phyloP scores from a whole-genome alignment of 139 green algal species.

The Chlamydomonas sp. region DNA sequence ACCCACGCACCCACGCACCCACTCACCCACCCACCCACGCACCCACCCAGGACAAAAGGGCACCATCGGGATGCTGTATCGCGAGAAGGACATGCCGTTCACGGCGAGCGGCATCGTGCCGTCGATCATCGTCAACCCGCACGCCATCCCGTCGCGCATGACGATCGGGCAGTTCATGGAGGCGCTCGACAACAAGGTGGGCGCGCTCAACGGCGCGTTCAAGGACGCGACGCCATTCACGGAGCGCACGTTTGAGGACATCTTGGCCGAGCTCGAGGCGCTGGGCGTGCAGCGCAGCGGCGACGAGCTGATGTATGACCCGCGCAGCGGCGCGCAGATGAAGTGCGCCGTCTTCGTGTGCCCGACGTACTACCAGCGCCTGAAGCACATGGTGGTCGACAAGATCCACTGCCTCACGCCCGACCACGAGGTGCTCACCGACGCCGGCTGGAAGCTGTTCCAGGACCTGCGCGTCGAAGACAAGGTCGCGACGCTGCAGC shows the following conservation, averaged over 20 bases:
- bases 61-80: constrained; percentile 10
- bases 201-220: constrained; percentile 34
- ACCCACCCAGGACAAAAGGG: constrained; percentile 26
- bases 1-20: no score
- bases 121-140: constrained; percentile 98
- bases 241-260: constrained; percentile 27
- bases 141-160: constrained; percentile 98
- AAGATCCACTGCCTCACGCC: constrained; percentile 9
- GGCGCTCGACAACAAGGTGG: constrained; percentile 46
- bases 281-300: constrained; percentile 41
- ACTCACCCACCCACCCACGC: no score
- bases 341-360: constrained; percentile 45
- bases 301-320: constrained; percentile 54
- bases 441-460: background rate
- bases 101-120: constrained; percentile 72
- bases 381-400: constrained; percentile 59
- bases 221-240: constrained; percentile 31
- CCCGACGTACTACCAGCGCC: constrained; percentile 53
- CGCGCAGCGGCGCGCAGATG: constrained; percentile 43
- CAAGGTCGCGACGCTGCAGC: background rate
- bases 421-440: constrained; percentile 10
- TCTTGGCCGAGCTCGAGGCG: constrained; percentile 31
- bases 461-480: background rate
- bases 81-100: constrained; percentile 55
- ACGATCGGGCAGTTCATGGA: constrained; percentile 98